Base-by-base conservation (phyloP, 2,329 filamentous ascomycete species). In the Nothophaeocryptopus gaeumannii region DNA sequence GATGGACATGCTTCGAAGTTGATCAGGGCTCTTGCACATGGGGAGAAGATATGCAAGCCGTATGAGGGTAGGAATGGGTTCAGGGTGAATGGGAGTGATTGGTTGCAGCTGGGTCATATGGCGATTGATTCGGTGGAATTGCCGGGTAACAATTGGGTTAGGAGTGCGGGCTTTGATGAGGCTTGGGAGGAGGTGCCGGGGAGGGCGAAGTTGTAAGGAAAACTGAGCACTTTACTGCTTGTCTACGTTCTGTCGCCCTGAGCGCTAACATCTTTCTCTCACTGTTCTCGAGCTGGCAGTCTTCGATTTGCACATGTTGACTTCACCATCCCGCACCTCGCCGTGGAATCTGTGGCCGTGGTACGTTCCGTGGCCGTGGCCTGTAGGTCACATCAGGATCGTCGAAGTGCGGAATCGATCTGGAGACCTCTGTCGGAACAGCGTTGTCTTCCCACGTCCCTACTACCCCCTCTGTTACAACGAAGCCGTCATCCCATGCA, bases 1-100 rank as follows among this genome's bases (percentile, higher is more conserved):
- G 90, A 96, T 67, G 90, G 91, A 0, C 92, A 97, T 70, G 77
- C 82, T 8, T 76, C 84, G 46, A 96, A 96, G 69, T 71, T 95
- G 5, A 75, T 85, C 7, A 75, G 90, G 30, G 84, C 88, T 1
- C 67, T 93, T 13, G 78, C 79, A 3, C 70, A 89, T 60, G 88
- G 82, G 1, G 75, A 85, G 65, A 65, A 74, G 30, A 62, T 78
- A 1, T 78, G 76, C 44, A 60, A 64, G 56, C 65, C 67, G 35
- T 85, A 67, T 53, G 72, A 75, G 51, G 66, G 72, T 16, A 71
- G 66, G 47, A 68, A 75, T 20, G 58, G 59, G 73, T 73, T 81
- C 29, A 67, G 70, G 44, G 68, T 89, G 34, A 76, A 75, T 53
- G 75, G 74, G 0, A 75, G 77, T 3, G 72, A 79, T 61, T 90